Evolutionary conservation across 1,284 basidiomycete species (phyloP), one percentile per base, ranked within the genome.

Genomic region (Singerocomus inundabilis): DNA sequence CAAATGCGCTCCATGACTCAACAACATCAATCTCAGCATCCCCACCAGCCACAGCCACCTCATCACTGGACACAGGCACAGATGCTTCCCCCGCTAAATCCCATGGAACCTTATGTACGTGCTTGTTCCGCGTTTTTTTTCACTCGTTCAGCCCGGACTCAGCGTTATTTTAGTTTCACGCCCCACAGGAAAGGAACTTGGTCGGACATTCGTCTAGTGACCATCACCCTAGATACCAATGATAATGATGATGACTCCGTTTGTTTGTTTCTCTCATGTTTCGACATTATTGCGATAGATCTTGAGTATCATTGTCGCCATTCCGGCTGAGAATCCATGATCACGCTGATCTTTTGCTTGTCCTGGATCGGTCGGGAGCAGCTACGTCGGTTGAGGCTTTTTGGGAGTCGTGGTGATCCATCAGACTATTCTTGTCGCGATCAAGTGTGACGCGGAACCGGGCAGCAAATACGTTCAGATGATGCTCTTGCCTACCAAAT

Each of bases 51-150:
- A 49, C 72, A 73, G 32, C 58, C 70, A 36, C 55, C 63, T 40
- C 63, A 69, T 25, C 74, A 78, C 48, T 81, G 80, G 80, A 68
- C 66, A 51, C 56, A 66, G 31, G 6, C 44, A 24, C 64, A 60
- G 26, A 65, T 72, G 54, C 60, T 72, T 53, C 61, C 70, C 31
- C 69, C 75, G 30, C 56, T 78, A 47, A 73, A 80, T 57, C 70
- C 74, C 40, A 72, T 83, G 59, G 81, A 85, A 46, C 68, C 83
- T 44, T 87, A 79, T 66, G 84, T 86, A 63, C 73, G 82, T 70
- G 15, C 15, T 33, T 33, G 6, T 32, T 40, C 29, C 26, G 25
- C 44, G 30, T 41, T 28, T 29, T 42, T 42, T n/a, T n/a, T n/a
- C 4, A 13, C 1, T 16, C 18, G 40, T 53, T 52, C 24, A 18